Percentiles rank a stretch among this genome's conserved stretches.
These are phyloP conservation scores for Tetradesmus obliquus DNA, from an alignment of 139 green algal species.

Conservation along the genomic window DNA sequence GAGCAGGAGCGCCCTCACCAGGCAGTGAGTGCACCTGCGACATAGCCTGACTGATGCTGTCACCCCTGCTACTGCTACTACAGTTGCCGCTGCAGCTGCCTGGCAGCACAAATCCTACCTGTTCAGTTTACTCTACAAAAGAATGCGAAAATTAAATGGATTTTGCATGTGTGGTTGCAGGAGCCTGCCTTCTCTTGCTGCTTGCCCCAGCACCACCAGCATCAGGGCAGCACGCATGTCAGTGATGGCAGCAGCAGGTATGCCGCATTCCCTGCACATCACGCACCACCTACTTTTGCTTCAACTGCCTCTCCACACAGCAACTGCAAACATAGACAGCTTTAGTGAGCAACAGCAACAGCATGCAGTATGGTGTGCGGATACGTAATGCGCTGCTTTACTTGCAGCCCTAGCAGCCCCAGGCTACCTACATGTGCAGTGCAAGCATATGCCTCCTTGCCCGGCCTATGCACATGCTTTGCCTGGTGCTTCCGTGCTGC, in stretches of 20 bases:
- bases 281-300: no score
- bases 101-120: neutral
- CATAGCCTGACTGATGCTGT: neutral
- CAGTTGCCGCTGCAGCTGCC: neutral
- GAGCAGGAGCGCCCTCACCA: neutral
- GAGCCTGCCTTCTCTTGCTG: neutral
- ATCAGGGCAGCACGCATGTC: slow-evolving; percentile 16
- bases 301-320: no score
- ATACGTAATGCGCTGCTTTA: no score
- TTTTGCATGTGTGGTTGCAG: neutral
- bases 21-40: neutral
- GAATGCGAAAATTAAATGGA: neutral
- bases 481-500: no score
- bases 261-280: neutral
- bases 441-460: no score
- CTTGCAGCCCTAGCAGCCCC: no score
- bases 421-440: no score
- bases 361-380: no score
- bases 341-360: no score
- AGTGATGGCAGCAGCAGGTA: slow-evolving; percentile 34
- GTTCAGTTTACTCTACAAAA: neutral
- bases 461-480: no score
- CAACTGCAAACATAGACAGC: no score
- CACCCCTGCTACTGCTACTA: neutral
- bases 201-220: neutral